These are phyloP conservation scores for Thymus mandschuricus DNA, from an alignment of 257 asterid species.

Conservation along the genomic window DNA sequence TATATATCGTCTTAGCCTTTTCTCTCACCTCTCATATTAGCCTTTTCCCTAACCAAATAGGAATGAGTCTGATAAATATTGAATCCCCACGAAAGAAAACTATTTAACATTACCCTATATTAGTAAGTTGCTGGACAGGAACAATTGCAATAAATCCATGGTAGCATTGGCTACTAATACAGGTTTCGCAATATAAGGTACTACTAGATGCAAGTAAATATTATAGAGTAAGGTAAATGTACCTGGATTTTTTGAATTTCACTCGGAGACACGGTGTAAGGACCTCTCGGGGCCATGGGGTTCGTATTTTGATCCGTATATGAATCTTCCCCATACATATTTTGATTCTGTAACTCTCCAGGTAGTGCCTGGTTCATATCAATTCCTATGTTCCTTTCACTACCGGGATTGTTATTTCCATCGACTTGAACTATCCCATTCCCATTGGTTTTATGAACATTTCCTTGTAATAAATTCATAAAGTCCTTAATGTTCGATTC, in stretches of 20 bases:
- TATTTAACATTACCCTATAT: background rate
- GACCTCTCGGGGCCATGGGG: conserved; percentile 43
- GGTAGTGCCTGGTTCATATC: conserved; percentile 42
- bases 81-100: too few species aligned
- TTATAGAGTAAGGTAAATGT: conserved; percentile 11
- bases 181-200: background rate
- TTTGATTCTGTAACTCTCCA: conserved; percentile 51
- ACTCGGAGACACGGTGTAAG: conserved; percentile 42
- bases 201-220: conserved; percentile 10
- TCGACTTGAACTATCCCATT: conserved; percentile 49
- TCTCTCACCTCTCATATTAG: background rate
- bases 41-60: background rate
- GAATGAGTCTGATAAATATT: background rate
- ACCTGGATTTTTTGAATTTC: conserved; percentile 83
- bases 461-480: conserved; percentile 64
- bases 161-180: conserved; percentile 4
- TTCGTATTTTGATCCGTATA: conserved; percentile 40
- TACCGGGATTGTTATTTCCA: conserved; percentile 36
- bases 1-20: background rate
- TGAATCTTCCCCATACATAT: conserved; percentile 39
- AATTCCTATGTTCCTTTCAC: conserved; percentile 31
- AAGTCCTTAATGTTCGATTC: conserved; percentile 89
- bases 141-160: background rate
- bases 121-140: conserved; percentile 15
- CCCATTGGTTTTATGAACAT: conserved; percentile 40